Base-by-base conservation (phyloP, 176 grass and related monocot genomes). In the Oropetium thomaeum region DNA sequence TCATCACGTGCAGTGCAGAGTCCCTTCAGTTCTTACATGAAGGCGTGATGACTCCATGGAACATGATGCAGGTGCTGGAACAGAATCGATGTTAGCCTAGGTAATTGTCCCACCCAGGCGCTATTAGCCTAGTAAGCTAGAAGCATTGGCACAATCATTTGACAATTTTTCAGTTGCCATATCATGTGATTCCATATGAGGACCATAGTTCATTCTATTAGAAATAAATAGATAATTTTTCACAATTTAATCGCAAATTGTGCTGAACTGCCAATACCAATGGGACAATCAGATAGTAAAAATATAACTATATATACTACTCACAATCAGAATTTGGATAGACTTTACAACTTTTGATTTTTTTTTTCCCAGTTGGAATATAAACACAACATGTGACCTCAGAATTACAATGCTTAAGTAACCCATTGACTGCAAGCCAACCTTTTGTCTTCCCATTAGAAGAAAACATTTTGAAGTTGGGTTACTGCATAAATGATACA, bases 261-360 rank as follows among this genome's bases (percentile, higher is more conserved):
- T 12, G 7, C 16, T 17, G 8, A 49, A 49, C 16, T 49, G 45
- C 45, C 15, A 1, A 27, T 67, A 65, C 34, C 22, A 20, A 78
- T 80, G 30, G 2, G 1, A 5, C 9, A 41, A 41, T 41, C 27
- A 32, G 12, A 8, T 20, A 23, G 27, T 25, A 63, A 26, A 79
- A 65, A 43, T 49, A 32, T 49, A 78, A n/a, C 7, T 26, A 70
- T 51, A 87, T 67, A 55, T 47, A 16, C 27, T 71, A 27, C 15
- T 76, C 32, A 60, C 10, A 51, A 58, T 51, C 74, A 78, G 78
- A 87, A 82, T 78, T 82, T 58, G 23, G 49, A 73, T 49, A 65
- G 3, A 73, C 54, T 65, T 48, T 78, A 64, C 15, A 52, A 8
- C n/a, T 68, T 74, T 34, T 14, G 26, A 26, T 37, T 51, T 37